Conservation (phyloP, 495 filamentous ascomycete species). For the Umbilicaria muhlenbergii region DNA sequence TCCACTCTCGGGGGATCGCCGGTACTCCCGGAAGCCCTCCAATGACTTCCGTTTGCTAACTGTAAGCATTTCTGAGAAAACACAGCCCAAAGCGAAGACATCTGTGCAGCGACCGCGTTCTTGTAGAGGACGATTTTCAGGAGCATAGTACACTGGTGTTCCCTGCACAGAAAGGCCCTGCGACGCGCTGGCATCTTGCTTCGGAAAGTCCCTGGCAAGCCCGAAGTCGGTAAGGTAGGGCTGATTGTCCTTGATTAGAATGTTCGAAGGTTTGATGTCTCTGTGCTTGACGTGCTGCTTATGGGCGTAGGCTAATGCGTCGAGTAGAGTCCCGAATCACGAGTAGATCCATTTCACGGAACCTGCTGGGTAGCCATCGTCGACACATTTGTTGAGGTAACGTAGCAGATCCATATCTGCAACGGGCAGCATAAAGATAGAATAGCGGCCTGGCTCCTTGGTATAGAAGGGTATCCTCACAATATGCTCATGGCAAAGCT, state of each 20-base stretch:
- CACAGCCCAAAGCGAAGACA: constrained; percentile 7
- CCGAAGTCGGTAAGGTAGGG: constrained; percentile 81
- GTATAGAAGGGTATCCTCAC: background rate
- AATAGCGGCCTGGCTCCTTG: background rate
- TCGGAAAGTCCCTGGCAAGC: constrained; percentile 78
- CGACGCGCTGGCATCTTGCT: constrained; percentile 62
- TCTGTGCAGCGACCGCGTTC: constrained; percentile 2
- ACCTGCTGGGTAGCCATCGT: too few relatives aligned
- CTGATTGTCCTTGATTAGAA: constrained; percentile 46
- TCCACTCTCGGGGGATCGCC: too few relatives aligned
- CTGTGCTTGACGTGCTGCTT: constrained; percentile 74
- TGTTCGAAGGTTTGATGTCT: constrained; percentile 95
- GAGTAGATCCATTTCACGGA: background rate
- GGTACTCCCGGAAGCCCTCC: too few relatives aligned
- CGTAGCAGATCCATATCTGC: background rate
- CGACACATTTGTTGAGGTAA: background rate
- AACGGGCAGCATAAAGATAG: constrained; percentile 1
- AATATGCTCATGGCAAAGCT: constrained; percentile 41
- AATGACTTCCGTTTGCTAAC: background rate
- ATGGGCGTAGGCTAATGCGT: constrained; percentile 75
- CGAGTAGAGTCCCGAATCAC: constrained; percentile 22
- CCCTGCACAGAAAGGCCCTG: constrained; percentile 67
- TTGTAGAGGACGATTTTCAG: constrained; percentile 41
- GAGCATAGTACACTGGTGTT: constrained; percentile 82
- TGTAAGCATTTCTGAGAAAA: constrained; percentile 5